Percentiles rank a stretch among this genome's conserved stretches.
These are phyloP conservation scores for Cucurbita ficifolia DNA, from an alignment of 306 rosid species.

Conservation along the genomic window DNA sequence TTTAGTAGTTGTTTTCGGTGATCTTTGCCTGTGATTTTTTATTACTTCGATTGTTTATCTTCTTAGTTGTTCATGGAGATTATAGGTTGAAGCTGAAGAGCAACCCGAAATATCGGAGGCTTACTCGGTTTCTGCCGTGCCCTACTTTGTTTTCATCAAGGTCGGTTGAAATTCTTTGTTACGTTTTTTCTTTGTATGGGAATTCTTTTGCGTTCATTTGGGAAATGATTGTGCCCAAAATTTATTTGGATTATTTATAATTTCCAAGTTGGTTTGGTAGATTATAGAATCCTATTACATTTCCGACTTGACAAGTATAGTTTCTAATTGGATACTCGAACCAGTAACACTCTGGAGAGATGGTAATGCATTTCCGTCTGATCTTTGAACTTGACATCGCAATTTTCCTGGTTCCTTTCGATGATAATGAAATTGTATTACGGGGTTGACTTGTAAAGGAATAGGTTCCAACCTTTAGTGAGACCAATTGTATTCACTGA, in stretches of 20 bases:
- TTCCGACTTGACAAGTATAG: not conserved
- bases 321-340: not conserved
- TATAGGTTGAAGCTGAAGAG: constrained; percentile 91
- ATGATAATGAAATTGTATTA: not conserved
- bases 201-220: too few relatives aligned
- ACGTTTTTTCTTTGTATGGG: not conserved
- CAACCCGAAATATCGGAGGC: constrained; percentile 83
- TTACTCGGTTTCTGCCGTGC: constrained; percentile 79
- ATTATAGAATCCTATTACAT: not conserved
- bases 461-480: not conserved
- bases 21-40: not conserved
- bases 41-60: not conserved
- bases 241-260: too few relatives aligned
- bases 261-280: not conserved
- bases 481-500: not conserved
- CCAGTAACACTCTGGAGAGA: not conserved
- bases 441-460: not conserved
- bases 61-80: not conserved
- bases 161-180: constrained; percentile 19
- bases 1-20: not conserved
- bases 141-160: constrained; percentile 68
- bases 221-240: too few relatives aligned
- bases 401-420: not conserved
- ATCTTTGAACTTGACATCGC: not conserved
- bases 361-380: not conserved